Conservation (phyloP, 371 early-diverging fungal species). For the Nematocida sp. region DNA sequence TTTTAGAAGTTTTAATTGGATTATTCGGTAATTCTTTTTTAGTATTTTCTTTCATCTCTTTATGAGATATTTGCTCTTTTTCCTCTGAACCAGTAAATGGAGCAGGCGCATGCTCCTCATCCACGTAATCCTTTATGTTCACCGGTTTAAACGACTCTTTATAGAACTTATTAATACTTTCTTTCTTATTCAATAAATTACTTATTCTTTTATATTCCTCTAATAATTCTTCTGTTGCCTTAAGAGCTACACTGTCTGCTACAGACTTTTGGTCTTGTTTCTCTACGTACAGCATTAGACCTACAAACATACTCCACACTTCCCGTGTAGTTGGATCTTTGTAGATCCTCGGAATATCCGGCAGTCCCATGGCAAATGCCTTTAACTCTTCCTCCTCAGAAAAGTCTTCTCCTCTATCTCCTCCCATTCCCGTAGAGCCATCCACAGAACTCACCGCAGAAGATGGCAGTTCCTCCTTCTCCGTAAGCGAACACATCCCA, state of each 20-base stretch:
- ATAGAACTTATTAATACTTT: not conserved
- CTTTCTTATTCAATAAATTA: not conserved
- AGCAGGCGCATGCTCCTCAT: no score
- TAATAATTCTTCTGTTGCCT: not conserved
- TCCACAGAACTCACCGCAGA: no score
- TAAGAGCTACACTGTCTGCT: not conserved
- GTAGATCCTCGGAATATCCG: not conserved
- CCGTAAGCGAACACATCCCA: no score
- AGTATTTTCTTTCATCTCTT: no score
- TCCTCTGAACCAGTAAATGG: no score
- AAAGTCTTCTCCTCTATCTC: no score
- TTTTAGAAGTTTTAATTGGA: not conserved
- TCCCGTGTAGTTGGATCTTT: not conserved
- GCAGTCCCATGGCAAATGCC: not conserved
- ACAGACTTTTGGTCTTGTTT: conserved; percentile 20
- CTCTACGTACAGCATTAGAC: not conserved
- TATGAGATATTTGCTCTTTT: no score
- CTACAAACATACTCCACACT: conserved; percentile 15
- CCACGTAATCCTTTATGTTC: not conserved
- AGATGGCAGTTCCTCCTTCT: no score
- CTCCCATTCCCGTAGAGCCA: no score
- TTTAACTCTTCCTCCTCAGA: not conserved
- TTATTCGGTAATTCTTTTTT: not conserved
- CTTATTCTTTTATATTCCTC: not conserved
- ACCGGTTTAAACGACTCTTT: not conserved